Conservation (phyloP, 108 stramenopile species). For the Cyclotella baltica region DNA sequence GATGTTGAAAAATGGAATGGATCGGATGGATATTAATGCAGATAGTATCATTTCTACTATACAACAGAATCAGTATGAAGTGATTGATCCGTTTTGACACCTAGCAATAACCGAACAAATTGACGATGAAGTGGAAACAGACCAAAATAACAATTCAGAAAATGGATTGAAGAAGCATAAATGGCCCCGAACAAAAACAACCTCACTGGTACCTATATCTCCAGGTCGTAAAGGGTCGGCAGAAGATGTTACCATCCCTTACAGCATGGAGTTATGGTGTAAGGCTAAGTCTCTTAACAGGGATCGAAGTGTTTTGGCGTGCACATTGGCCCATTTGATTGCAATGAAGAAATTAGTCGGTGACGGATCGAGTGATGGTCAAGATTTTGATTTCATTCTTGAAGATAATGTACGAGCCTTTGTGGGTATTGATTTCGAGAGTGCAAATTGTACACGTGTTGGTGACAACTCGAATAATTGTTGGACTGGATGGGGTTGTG, state of each 20-base stretch:
- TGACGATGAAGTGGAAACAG: neutral
- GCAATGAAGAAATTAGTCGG: constrained; percentile 75
- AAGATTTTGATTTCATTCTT: constrained; percentile 79
- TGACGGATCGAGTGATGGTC: constrained; percentile 1
- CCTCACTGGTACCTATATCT: constrained; percentile 54
- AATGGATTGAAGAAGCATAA: constrained; percentile 32
- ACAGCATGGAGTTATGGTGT: constrained; percentile 81
- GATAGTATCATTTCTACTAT: constrained; percentile 12
- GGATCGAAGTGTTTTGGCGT: constrained; percentile 80
- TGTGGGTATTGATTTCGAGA: constrained; percentile 29
- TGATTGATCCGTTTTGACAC: constrained; percentile 48
- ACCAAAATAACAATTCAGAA: neutral
- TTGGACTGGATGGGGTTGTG: constrained; percentile 41
- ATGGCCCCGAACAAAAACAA: constrained; percentile 30
- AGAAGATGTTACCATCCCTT: constrained; percentile 67
- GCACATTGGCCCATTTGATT: constrained; percentile 83
- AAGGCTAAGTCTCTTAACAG: constrained; percentile 85
- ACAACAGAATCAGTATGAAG: constrained; percentile 20
- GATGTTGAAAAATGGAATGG: constrained; percentile 6
- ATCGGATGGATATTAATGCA: constrained; percentile 8
- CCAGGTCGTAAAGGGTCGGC: constrained; percentile 65
- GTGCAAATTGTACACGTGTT: neutral
- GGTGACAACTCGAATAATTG: neutral
- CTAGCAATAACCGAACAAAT: constrained; percentile 27
- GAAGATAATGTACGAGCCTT: constrained; percentile 87